These are phyloP conservation scores for Xylaria curta DNA, from an alignment of 495 filamentous ascomycete genomes.

Conservation along the genomic window DNA sequence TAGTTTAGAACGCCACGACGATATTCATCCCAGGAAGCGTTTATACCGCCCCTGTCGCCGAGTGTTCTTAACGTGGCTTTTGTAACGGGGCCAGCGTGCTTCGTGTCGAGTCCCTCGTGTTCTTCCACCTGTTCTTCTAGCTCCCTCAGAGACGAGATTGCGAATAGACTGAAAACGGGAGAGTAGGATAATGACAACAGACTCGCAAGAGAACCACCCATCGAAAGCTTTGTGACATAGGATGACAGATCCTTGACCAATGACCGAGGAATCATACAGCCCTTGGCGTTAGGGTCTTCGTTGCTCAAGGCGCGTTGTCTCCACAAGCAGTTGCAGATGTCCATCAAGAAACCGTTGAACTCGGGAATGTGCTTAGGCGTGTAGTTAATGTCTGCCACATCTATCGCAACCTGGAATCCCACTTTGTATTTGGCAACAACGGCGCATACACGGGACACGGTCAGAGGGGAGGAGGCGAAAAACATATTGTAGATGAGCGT, in stretches of 20 bases:
- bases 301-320: conserved; percentile 74
- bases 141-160: conserved; percentile 71
- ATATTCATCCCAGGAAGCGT: conserved; percentile 76
- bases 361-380: conserved; percentile 64
- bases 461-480: conserved; percentile 66
- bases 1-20: conserved; percentile 73
- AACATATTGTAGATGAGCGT: conserved; percentile 72
- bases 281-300: conserved; percentile 72
- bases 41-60: conserved; percentile 71
- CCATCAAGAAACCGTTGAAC: conserved; percentile 90
- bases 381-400: conserved; percentile 44
- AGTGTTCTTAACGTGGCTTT: conserved; percentile 67
- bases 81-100: conserved; percentile 79
- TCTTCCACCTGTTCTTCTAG: conserved; percentile 63
- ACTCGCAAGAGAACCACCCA: conserved; percentile 54
- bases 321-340: conserved; percentile 88
- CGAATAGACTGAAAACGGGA: conserved; percentile 66
- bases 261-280: conserved; percentile 67
- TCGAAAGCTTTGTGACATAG: conserved; percentile 50
- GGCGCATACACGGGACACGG: conserved; percentile 73
- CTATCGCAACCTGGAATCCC: conserved; percentile 72
- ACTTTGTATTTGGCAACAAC: conserved; percentile 73
- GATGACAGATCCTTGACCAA: conserved; percentile 53
- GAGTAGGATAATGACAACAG: conserved; percentile 77
- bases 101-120: conserved; percentile 52